Base-by-base conservation (phyloP, 352 stramenopile genomes). In the Pythium brassicae region DNA sequence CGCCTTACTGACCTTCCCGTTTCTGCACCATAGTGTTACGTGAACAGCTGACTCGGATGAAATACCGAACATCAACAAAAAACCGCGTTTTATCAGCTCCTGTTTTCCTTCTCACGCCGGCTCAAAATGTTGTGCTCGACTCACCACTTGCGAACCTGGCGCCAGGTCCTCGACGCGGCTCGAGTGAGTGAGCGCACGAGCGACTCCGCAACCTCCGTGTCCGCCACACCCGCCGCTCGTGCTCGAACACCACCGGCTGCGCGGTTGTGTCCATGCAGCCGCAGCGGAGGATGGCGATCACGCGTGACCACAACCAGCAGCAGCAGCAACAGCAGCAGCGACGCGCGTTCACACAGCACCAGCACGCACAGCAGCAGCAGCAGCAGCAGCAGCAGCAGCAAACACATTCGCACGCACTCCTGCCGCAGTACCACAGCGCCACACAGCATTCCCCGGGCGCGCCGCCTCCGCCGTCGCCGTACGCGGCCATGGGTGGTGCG, bases 401-500 rank as follows among this genome's bases (percentile, higher is more conserved):
- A 4, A 11, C 11, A 10, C 44, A 50, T 4, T 14, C 42, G 15
- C 61, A 59, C 22, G 42, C n/a, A 7, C 10, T 27, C 8, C n/a
- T 47, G 42, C 42, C n/a, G n/a, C 42, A 47, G 20, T 47, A 47
- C 32, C 32, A 37, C 20, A 27, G 9, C n/a, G 42, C 23, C 25
- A 6, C 20, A 12, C 23, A 47, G 8, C 42, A 47, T 5, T 14
- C 37, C 20, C 37, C 19, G 10, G 3, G 11, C 20, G 40, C 63
- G 22, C 35, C 39, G 40, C 46, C 20, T 27, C 62, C 52, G 3
- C 22, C 47, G 22, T 45, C 61, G 37, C 58, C 42, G 42, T 79
- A 69, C 49, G 20, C 69, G 20, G 61, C 40, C 60, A 65, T 65
- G 44, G 50, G 45, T 23, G 37, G 48, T 14, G 19, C 12, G n/a